Evolutionary conservation across 1,284 basidiomycete species (phyloP).

Genomic region (Ustilago shanxiensis): DNA sequence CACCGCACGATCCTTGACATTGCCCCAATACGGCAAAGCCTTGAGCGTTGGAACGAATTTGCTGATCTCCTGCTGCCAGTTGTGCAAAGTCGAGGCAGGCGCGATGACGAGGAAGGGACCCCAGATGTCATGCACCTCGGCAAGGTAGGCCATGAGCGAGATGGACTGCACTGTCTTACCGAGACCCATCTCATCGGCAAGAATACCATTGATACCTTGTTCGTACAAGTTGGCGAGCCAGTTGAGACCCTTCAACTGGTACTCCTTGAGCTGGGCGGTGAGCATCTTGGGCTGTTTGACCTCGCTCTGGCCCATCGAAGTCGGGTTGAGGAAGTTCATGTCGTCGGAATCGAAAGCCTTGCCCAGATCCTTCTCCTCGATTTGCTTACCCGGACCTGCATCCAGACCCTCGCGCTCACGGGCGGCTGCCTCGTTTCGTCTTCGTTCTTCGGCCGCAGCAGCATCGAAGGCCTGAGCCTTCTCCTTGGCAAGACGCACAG

Average conservation of each 20-base stretch:
- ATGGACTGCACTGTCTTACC: constrained; percentile 97
- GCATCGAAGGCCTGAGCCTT: constrained; percentile 88
- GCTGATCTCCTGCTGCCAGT: constrained; percentile 99
- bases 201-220: constrained; percentile 81
- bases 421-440: constrained; percentile 75
- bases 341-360: constrained; percentile 78
- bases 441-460: constrained; percentile 81
- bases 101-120: constrained; percentile 99
- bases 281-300: constrained; percentile 94
- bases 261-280: constrained; percentile 96
- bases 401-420: constrained; percentile 43
- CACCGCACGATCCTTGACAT: constrained; percentile 93
- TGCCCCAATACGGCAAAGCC: constrained; percentile 98
- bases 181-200: constrained; percentile 84
- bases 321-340: constrained; percentile 99
- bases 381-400: constrained; percentile 38
- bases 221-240: constrained; percentile 99
- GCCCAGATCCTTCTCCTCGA: constrained; percentile 62
- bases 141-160: constrained; percentile 93
- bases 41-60: constrained; percentile 95
- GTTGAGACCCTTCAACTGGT: constrained; percentile 97
- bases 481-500: constrained; percentile 83
- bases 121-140: constrained; percentile 98
- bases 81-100: constrained; percentile 96
- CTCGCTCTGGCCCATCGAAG: constrained; percentile 84